Evolutionary conservation across 768 basidiomycete genomes (phyloP), one percentile per base, ranked within the genome.

Genomic region (Boletus sp.): DNA sequence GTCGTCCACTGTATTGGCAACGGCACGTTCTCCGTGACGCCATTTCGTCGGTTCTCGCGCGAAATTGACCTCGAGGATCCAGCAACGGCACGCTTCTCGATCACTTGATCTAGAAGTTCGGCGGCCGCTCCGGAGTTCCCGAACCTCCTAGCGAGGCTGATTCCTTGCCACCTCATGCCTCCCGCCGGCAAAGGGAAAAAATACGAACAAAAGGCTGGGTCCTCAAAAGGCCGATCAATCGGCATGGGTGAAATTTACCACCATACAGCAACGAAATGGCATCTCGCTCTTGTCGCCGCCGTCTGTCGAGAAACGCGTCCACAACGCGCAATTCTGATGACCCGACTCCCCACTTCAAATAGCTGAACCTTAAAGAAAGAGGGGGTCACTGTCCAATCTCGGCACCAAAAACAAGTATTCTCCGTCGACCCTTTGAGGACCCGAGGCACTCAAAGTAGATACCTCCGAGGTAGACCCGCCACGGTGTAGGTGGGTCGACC

Each of bases 161-260:
- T 14, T 24, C 32, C 33, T 33, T 18, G 33, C 46, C 11, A 29
- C 53, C n/a, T 8, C 46, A 35, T 37, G 47, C 40, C 18, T 32
- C 28, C 33, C 24, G 9, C 42, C 29, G 33, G 40, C 28, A 18
- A 56, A 20, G 41, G 18, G 9, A 3, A 17, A 14, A 11, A 6
- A 37, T 39, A 9, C 11, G 15, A 5, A 9, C 11, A 30, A 20
- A 39, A 9, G 24, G 29, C 7, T 30, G 35, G 18, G 11, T 45
- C n/a, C 41, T 36, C 3, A 14, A 36, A 33, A 33, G 30, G 33
- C 37, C 28, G 56, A 59, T 59, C 58, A 50, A 58, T 47, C 37
- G 17, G 8, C 30, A 17, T 32, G 29, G 6, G 33, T 33, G 20
- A 12, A 2, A 39, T 49, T 42, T 54, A 37, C 36, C 24, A n/a